Percentiles rank a stretch among this genome's conserved stretches.
Evolutionary conservation across 495 filamentous ascomycete genomes (phyloP).

Genomic region (Penicillium dipodomyicola): DNA sequence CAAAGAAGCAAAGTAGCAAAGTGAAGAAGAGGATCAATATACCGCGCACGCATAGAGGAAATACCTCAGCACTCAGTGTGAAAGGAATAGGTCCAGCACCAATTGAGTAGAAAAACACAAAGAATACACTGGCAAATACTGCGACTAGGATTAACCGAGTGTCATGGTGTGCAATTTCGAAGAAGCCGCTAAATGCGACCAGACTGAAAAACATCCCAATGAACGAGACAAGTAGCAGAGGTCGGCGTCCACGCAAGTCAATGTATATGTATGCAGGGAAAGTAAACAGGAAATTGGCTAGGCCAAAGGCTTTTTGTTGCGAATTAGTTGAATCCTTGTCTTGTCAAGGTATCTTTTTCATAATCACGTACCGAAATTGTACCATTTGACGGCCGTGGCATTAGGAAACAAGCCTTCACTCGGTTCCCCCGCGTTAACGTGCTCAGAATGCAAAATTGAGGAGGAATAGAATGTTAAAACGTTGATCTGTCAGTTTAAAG

Average conservation of each 20-base stretch:
- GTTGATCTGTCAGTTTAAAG: neutral
- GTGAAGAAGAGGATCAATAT: neutral
- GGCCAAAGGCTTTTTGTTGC: neutral
- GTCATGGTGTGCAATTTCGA: neutral
- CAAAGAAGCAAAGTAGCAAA: neutral
- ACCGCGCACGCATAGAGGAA: conserved; percentile 56
- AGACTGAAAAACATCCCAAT: neutral
- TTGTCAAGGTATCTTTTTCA: neutral
- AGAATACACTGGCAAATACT: neutral
- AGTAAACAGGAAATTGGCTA: neutral
- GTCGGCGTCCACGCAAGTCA: neutral
- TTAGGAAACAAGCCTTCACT: no score
- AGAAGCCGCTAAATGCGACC: neutral
- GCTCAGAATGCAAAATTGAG: neutral
- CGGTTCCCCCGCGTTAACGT: no score
- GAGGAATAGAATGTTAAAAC: neutral
- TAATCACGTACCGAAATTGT: neutral
- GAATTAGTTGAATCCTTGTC: neutral
- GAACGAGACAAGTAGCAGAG: neutral
- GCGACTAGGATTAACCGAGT: neutral
- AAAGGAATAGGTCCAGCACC: neutral
- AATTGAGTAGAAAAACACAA: neutral
- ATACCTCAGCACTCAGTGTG: neutral
- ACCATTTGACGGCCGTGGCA: neutral
- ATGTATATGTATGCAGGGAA: neutral